Base-by-base conservation (phyloP, 805 yeast genomes). In the Ogataea ganodermae region DNA sequence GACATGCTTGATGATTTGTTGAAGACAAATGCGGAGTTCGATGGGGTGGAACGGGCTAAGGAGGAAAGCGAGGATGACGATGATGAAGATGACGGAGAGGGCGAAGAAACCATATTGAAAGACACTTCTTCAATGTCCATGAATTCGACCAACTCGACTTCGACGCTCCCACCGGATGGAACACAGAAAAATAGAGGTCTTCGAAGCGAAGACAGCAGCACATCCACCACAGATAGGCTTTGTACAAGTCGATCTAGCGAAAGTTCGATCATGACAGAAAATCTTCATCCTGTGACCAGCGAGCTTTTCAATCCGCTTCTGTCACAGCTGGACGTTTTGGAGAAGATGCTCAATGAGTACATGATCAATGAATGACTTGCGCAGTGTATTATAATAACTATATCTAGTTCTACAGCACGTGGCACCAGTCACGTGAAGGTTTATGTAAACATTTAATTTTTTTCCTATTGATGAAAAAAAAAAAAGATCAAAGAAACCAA, bases 221-320 rank as follows among this genome's bases (percentile, higher is more conserved):
- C 30, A 22, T 23, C 37, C 12, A 31, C 44, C 3, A n/a, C 42
- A 10, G 42, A 24, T 4, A 14, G 24, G 24, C 21, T 22, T 16
- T 22, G 37, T 4, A 40, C 40, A 10, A 22, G 33, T 31, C 40
- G 30, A 7, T 45, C 52, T 14, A 42, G 45, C 22, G 33, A 46
- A 18, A 42, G 30, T 23, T 44, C 37, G 20, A 35, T 35, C 5
- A 26, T 26, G 16, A 14, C 45, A 8, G 48, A 36, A 2, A 45
- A 46, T 13, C 38, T 70, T 23, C 80, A 76, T 54, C 78, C 80
- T 3, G 63, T 69, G 4, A 78, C 83, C 6, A 75, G 73, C 39
- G 75, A 74, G 18, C 69, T 82, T 61, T 84, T 82, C 63, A 69
- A 76, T 55, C 86, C 87, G 2, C 70, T 84, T 6, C 68, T 83